A percentile compares a stretch with the other conserved stretches of the same genome.
Evolutionary conservation across 108 stramenopile species (phyloP).

Genomic region (Nitzschia sp.): DNA sequence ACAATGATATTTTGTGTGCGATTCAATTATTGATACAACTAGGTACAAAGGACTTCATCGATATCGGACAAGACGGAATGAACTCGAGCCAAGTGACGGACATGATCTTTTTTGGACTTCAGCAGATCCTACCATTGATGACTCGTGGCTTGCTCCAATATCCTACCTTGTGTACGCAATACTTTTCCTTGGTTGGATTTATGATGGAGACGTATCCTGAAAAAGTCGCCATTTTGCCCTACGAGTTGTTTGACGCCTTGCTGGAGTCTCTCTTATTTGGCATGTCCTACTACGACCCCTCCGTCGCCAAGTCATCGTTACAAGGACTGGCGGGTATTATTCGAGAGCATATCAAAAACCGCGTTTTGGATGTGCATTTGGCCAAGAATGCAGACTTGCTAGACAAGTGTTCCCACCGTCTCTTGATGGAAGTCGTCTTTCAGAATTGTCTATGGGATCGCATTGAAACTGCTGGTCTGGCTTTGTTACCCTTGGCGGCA

Average conservation of each 20-base stretch:
- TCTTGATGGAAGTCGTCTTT: constrained; percentile 79
- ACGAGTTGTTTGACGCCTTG: constrained; percentile 80
- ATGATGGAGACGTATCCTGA: constrained; percentile 90
- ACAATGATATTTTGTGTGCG: constrained; percentile 80
- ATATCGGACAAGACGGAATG: constrained; percentile 58
- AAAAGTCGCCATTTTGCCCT: constrained; percentile 67
- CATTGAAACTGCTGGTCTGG: constrained; percentile 70
- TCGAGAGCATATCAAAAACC: constrained; percentile 61
- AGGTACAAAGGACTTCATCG: constrained; percentile 88
- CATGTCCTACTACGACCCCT: constrained; percentile 74
- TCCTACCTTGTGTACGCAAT: constrained; percentile 73
- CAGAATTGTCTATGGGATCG: constrained; percentile 79
- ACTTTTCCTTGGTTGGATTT: constrained; percentile 82
- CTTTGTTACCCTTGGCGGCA: constrained; percentile 67
- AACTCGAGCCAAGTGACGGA: constrained; percentile 81
- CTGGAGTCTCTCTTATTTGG: constrained; percentile 83
- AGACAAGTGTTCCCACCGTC: constrained; percentile 60
- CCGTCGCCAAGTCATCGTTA: constrained; percentile 73
- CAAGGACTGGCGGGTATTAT: constrained; percentile 74
- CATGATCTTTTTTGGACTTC: constrained; percentile 85
- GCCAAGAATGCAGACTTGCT: constrained; percentile 32
- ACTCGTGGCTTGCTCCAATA: constrained; percentile 82
- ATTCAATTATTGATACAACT: constrained; percentile 83
- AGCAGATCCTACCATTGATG: constrained; percentile 87
- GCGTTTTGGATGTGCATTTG: constrained; percentile 32